Evolutionary conservation across 2,329 filamentous ascomycete species (phyloP).

Genomic region (Neurospora crassa): DNA sequence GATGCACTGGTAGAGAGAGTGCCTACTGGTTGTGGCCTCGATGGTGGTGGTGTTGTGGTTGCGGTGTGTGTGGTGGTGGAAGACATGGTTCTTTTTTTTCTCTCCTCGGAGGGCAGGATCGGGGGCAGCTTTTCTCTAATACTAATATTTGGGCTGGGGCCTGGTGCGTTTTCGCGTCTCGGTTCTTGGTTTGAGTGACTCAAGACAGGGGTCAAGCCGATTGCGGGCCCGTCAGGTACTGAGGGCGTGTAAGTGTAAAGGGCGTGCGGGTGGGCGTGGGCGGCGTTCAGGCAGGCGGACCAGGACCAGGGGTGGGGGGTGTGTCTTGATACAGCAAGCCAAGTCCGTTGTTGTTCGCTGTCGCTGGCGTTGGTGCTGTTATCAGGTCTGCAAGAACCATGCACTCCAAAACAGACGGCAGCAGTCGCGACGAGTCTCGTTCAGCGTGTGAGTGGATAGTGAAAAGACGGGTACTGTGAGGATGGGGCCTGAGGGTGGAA

Average conservation of each 20-base stretch:
- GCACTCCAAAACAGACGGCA: neutral
- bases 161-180: slow-evolving; percentile 13
- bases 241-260: slow-evolving; percentile 7
- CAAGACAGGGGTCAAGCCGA: slow-evolving; percentile 17
- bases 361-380: neutral
- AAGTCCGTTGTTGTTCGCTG: neutral
- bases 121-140: slow-evolving; percentile 9
- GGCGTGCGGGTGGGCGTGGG: slow-evolving; percentile 5
- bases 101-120: slow-evolving; percentile 3
- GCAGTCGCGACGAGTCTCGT: neutral
- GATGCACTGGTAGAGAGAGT: neutral
- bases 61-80: slow-evolving; percentile 9
- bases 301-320: neutral
- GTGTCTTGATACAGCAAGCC: neutral
- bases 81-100: slow-evolving; percentile 13
- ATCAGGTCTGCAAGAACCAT: neutral
- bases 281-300: slow-evolving; percentile 2
- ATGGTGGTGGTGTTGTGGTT: slow-evolving; percentile 7
- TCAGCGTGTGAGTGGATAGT: neutral
- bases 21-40: slow-evolving; percentile 7
- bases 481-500: neutral
- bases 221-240: slow-evolving; percentile 13
- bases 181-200: slow-evolving; percentile 16
- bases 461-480: neutral
- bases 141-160: slow-evolving; percentile 7